Evolutionary conservation across 768 basidiomycete species (phyloP), one percentile per base, ranked within the genome.

Genomic region (Xerocomus potaroensis): DNA sequence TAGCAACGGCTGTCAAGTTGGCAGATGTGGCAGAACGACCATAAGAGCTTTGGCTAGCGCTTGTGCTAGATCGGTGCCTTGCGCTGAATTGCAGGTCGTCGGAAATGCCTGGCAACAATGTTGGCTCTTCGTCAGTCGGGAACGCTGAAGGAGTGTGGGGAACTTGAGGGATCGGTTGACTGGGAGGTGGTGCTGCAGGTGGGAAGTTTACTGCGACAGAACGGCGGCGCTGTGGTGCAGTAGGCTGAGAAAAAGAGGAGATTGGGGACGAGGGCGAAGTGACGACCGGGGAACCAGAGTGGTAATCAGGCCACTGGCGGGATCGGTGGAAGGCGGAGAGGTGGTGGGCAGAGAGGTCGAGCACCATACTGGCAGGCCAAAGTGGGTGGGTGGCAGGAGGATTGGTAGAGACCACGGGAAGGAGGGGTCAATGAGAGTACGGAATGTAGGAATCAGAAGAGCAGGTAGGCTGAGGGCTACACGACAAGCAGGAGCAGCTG

Each of bases 181-280:
- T 79, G 18, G 87, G 87, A 34, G 87, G 87, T 16, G 87, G 87
- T 3, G 69, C 80, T 31, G 82, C 77, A 6, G 86, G 84, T 36
- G 83, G 78, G 21, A 72, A 70, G 57, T 79, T 75, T 11, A 79
- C 76, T 46, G 77, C 81, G 44, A 81, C 80, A 21, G 84, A 87
- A 55, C 87, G 84, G 43, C 87, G 81, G 45, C 84, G 80, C 50
- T 77, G 74, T 2, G 57, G 5, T 23, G 19, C 15, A 14, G 35
- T 53, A 42, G 70, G 64, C 45, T 59, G 64, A 22, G 47, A 42
- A 51, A 74, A 55, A 16, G 65, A 51, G 3, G 69, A 59, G 18
- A 58, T 54, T 22, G 70, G 49, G 14, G 56, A 51, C n/a, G n/a
- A n/a, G 21, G 68, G 62, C 44, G 70, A 63, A 9, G 64, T 54